These are phyloP conservation scores for Avena insularis DNA, from an alignment of 176 grass and related monocot genomes.

Conservation along the genomic window DNA sequence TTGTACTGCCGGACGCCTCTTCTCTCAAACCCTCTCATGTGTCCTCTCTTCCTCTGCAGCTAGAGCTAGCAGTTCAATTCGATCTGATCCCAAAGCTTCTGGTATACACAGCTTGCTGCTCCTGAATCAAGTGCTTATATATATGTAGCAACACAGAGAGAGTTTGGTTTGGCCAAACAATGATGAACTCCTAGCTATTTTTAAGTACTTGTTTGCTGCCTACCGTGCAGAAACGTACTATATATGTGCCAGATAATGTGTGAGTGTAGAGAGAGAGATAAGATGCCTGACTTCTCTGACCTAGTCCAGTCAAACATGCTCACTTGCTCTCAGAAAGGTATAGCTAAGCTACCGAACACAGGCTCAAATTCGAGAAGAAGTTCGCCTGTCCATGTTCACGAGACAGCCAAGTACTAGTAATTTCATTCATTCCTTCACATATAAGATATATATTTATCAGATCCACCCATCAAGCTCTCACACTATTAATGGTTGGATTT, in stretches of 20 bases:
- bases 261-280: background rate
- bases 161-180: conserved; percentile 20
- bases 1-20: conserved; percentile 85
- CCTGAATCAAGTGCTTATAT: background rate
- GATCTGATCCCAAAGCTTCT: conserved; percentile 31
- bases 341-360: too few relatives aligned
- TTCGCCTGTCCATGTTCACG: conserved; percentile 28
- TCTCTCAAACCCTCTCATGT: conserved; percentile 66
- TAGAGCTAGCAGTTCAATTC: conserved; percentile 30
- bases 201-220: conserved; percentile 39
- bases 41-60: background rate
- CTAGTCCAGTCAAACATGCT: conserved; percentile 75
- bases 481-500: conserved; percentile 38
- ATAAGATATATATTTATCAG: too few relatives aligned
- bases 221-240: conserved; percentile 40
- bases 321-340: conserved; percentile 44
- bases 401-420: background rate
- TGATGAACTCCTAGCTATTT: conserved; percentile 1
- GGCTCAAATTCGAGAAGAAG: conserved; percentile 38
- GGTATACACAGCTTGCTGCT: background rate
- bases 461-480: background rate
- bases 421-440: background rate
- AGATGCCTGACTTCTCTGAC: conserved; percentile 56
- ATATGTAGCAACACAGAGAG: background rate
- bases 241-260: conserved; percentile 43